phyloP scores from a whole-genome alignment of 164 flowering plant genomes.

The Warburgia ugandensis region DNA sequence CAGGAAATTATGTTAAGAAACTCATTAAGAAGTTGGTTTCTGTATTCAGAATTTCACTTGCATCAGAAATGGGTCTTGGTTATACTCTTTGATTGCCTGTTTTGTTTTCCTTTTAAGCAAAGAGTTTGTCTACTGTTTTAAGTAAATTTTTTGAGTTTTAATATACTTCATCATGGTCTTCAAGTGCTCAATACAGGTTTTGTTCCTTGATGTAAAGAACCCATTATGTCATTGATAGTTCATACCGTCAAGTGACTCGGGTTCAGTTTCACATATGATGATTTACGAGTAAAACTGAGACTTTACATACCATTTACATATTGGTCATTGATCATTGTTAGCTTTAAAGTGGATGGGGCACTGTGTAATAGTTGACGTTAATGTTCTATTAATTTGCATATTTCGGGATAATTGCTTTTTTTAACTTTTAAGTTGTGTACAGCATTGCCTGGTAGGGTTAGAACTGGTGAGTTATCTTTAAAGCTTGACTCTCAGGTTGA shows the following conservation, averaged over 20 bases:
- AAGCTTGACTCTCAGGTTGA: conserved; percentile 28
- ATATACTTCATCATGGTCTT: no score
- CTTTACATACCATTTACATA: background rate
- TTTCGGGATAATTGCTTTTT: background rate
- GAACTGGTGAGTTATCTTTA: conserved; percentile 20
- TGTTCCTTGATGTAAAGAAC: background rate
- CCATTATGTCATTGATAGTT: background rate
- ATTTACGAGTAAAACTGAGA: background rate
- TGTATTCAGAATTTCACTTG: no score
- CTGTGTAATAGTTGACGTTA: no score
- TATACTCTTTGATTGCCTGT: no score
- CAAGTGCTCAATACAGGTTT: no score
- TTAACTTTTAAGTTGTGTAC: conserved; percentile 13
- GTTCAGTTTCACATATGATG: background rate
- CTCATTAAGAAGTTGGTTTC: no score
- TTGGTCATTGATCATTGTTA: background rate
- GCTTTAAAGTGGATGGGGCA: no score
- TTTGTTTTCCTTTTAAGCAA: no score
- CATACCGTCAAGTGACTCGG: background rate
- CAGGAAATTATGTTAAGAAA: no score
- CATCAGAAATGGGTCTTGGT: no score
- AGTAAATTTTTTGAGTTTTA: no score
- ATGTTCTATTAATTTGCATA: conserved; percentile 1
- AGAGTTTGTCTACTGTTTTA: no score
- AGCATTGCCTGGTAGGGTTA: conserved; percentile 55